These are phyloP conservation scores for Ceratocystiopsis brevicomis DNA, from an alignment of 2,329 filamentous ascomycete genomes.

Conservation along the genomic window DNA sequence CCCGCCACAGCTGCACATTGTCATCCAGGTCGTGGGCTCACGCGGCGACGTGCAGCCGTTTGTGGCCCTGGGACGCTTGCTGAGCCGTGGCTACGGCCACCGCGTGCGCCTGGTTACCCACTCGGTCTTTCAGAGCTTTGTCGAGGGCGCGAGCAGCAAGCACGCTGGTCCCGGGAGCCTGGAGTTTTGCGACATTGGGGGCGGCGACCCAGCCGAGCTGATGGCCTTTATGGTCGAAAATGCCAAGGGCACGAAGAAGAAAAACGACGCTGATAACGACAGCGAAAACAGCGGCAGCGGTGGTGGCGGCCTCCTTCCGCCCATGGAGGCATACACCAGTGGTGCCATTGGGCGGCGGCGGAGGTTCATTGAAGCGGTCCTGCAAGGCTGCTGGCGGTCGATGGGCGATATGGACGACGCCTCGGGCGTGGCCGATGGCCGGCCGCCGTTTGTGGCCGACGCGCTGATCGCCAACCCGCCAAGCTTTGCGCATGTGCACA, in stretches of 20 bases:
- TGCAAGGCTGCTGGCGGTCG: conserved; percentile 74
- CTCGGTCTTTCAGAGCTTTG: conserved; percentile 45
- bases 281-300: background rate
- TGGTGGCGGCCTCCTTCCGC: conserved; percentile 55
- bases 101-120: conserved; percentile 59
- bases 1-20: conserved; percentile 45
- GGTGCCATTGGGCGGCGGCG: conserved; percentile 61
- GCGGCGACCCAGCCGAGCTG: conserved; percentile 50
- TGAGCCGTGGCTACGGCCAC: conserved; percentile 48
- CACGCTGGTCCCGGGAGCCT: conserved; percentile 19
- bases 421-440: background rate
- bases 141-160: conserved; percentile 21
- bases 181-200: conserved; percentile 58
- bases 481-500: conserved; percentile 46
- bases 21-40: conserved; percentile 58
- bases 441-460: conserved; percentile 40
- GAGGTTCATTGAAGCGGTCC: conserved; percentile 56
- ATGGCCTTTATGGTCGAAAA: conserved; percentile 91
- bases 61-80: conserved; percentile 44
- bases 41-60: conserved; percentile 63
- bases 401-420: background rate
- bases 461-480: conserved; percentile 47
- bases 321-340: conserved; percentile 54
- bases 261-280: background rate
- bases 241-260: conserved; percentile 20